These are phyloP conservation scores for Talaromyces borbonicus DNA, from an alignment of 495 filamentous ascomycete species.

Conservation along the genomic window DNA sequence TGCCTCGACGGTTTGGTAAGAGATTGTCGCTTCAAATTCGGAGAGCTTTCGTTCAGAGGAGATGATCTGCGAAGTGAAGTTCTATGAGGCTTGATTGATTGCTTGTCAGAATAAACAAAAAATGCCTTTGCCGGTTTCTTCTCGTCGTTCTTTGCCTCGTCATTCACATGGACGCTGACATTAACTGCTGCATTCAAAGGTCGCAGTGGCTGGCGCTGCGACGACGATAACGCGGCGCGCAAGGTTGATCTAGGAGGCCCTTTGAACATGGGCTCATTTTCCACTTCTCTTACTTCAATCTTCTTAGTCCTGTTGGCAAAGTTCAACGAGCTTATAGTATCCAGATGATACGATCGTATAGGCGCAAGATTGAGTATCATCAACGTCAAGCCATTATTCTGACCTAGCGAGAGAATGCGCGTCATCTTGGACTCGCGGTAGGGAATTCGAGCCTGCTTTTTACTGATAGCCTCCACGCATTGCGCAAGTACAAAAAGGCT, in stretches of 20 bases:
- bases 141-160: slow-evolving; percentile 38
- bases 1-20: slow-evolving; percentile 19
- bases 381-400: slow-evolving; percentile 90
- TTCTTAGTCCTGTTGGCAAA: slow-evolving; percentile 95
- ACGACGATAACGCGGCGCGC: slow-evolving; percentile 33
- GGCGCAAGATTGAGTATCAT: slow-evolving; percentile 96
- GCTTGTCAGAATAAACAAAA: slow-evolving; percentile 67
- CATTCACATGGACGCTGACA: slow-evolving; percentile 41
- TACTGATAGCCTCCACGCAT: slow-evolving; percentile 89
- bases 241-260: slow-evolving; percentile 46
- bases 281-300: slow-evolving; percentile 88
- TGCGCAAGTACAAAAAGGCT: slow-evolving; percentile 89
- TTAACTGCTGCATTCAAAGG: slow-evolving; percentile 55
- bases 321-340: slow-evolving; percentile 87
- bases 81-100: slow-evolving; percentile 32
- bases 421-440: slow-evolving; percentile 98
- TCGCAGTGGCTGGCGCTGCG: slow-evolving; percentile 65
- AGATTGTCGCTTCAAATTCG: slow-evolving; percentile 13
- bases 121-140: slow-evolving; percentile 70
- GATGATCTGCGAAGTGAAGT: slow-evolving; percentile 33
- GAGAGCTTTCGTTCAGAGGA: slow-evolving; percentile 24
- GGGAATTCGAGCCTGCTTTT: slow-evolving; percentile 72
- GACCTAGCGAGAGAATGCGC: slow-evolving; percentile 79
- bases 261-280: slow-evolving; percentile 83
- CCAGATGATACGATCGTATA: slow-evolving; percentile 77